phyloP scores from a whole-genome alignment of 2,329 filamentous ascomycete species.

The Mollisia scopiformis region DNA sequence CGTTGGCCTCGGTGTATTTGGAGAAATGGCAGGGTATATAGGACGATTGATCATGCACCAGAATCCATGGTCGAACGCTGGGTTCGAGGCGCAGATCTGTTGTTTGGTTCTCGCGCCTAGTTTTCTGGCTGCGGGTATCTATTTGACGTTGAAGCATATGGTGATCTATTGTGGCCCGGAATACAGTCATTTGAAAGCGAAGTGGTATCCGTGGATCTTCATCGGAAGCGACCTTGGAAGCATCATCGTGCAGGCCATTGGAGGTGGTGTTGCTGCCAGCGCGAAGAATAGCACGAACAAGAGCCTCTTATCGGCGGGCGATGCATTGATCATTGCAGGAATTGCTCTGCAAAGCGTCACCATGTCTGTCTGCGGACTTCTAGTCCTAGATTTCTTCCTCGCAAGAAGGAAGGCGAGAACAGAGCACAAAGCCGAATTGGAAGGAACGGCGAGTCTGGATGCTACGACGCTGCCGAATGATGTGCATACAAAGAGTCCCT shows the following conservation, averaged over 20 bases:
- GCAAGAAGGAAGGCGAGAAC: constrained; percentile 8
- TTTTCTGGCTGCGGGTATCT: constrained; percentile 62
- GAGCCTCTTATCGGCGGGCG: constrained; percentile 36
- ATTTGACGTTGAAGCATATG: constrained; percentile 65
- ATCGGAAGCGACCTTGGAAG: constrained; percentile 58
- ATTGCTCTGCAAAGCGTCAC: constrained; percentile 40
- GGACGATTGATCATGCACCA: constrained; percentile 52
- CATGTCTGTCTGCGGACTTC: constrained; percentile 37
- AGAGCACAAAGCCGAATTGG: constrained; percentile 1
- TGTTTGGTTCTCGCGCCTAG: constrained; percentile 54
- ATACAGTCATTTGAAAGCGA: constrained; percentile 54
- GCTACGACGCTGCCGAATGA: neutral
- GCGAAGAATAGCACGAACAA: constrained; percentile 8
- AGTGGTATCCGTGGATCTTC: constrained; percentile 61
- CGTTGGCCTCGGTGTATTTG: constrained; percentile 49
- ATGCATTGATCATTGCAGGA: constrained; percentile 40
- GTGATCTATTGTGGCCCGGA: constrained; percentile 50
- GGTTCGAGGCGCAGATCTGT: constrained; percentile 62
- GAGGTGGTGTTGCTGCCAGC: constrained; percentile 56
- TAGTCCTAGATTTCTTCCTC: constrained; percentile 19
- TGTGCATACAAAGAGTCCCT: neutral
- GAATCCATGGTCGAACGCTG: constrained; percentile 52
- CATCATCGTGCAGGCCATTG: constrained; percentile 59
- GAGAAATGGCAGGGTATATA: constrained; percentile 59
- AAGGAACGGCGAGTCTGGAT: neutral